Evolutionary conservation across 1,139 yeast genomes (phyloP).

Genomic region (Candida tunisiensis): DNA sequence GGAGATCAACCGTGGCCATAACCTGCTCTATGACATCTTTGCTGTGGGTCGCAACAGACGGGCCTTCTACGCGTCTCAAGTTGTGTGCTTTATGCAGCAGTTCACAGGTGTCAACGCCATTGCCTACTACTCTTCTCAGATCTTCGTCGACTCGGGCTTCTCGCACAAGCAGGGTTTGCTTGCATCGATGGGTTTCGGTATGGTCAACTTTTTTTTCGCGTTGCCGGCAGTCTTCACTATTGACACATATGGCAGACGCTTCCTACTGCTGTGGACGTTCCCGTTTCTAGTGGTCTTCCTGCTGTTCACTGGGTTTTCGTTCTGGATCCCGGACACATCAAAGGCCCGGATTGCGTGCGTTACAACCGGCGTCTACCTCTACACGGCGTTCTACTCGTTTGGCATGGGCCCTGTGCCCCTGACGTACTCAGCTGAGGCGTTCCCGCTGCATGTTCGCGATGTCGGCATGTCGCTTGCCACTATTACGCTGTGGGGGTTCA

Average conservation of each 20-base stretch:
- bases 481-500: slow-evolving; percentile 76
- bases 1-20: slow-evolving; percentile 6
- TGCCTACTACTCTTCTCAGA: slow-evolving; percentile 44
- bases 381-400: slow-evolving; percentile 58
- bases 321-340: slow-evolving; percentile 9
- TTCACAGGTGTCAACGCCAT: slow-evolving; percentile 86
- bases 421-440: slow-evolving; percentile 78
- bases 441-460: slow-evolving; percentile 73
- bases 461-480: slow-evolving; percentile 78
- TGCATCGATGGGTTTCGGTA: slow-evolving; percentile 81
- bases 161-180: slow-evolving; percentile 42
- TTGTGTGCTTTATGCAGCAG: slow-evolving; percentile 83
- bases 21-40: slow-evolving; percentile 2
- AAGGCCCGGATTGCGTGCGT: slow-evolving; percentile 49
- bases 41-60: slow-evolving; percentile 51
- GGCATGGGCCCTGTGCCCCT: slow-evolving; percentile 90
- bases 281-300: slow-evolving; percentile 58
- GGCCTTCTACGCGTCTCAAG: slow-evolving; percentile 57
- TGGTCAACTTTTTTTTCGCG: slow-evolving; percentile 66
- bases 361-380: slow-evolving; percentile 57
- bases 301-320: slow-evolving; percentile 55
- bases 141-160: slow-evolving; percentile 54
- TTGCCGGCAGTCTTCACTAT: slow-evolving; percentile 73
- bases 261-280: slow-evolving; percentile 51
- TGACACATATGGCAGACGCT: slow-evolving; percentile 65